These are phyloP conservation scores for Penicillium simplicissimum DNA, from an alignment of 495 filamentous ascomycete genomes.

Conservation along the genomic window DNA sequence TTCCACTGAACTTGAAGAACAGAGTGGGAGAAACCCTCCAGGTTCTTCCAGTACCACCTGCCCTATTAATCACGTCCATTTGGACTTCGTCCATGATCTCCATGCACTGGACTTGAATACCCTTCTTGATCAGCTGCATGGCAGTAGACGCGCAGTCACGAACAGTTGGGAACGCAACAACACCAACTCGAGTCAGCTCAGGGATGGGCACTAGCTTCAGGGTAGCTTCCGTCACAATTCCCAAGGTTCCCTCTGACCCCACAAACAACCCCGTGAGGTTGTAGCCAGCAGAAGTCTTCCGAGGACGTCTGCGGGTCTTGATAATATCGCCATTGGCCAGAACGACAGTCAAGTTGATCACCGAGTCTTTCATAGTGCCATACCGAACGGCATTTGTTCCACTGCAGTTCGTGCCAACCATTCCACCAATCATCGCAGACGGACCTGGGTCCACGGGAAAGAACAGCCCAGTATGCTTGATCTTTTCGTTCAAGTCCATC, in stretches of 20 bases:
- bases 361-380: conserved; percentile 97
- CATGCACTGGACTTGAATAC: conserved; percentile 79
- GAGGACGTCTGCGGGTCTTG: conserved; percentile 64
- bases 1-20: conserved; percentile 94
- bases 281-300: conserved; percentile 85
- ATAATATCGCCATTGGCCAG: conserved; percentile 90
- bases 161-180: conserved; percentile 76
- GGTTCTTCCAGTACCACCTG: conserved; percentile 77
- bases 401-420: conserved; percentile 92
- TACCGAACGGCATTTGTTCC: conserved; percentile 94
- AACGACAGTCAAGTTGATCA: conserved; percentile 85
- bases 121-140: conserved; percentile 73
- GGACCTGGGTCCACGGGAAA: conserved; percentile 83
- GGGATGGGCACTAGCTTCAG: conserved; percentile 83
- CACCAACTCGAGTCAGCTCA: conserved; percentile 75
- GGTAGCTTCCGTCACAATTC: conserved; percentile 83
- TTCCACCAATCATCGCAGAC: conserved; percentile 83
- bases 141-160: conserved; percentile 81
- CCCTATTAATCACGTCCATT: conserved; percentile 88
- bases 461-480: conserved; percentile 77
- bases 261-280: conserved; percentile 84
- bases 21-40: conserved; percentile 64
- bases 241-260: conserved; percentile 90
- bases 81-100: conserved; percentile 93
- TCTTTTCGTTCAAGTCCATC: conserved; percentile 81